These are phyloP conservation scores for Saccharomyces hybrid DNA, from an alignment of 1,139 yeast genomes.

Conservation along the genomic window DNA sequence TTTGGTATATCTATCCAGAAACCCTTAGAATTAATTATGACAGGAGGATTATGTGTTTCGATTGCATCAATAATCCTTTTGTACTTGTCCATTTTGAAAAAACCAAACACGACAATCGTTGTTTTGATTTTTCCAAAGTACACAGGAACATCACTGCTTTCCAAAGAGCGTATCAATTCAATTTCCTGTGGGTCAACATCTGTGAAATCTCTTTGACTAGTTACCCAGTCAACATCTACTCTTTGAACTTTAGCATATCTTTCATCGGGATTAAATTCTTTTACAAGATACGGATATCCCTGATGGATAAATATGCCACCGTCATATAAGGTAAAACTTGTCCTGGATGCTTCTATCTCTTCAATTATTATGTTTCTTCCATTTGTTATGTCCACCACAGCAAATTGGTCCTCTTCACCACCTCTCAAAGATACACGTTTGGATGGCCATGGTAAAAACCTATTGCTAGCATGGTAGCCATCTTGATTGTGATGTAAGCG, in stretches of 20 bases:
- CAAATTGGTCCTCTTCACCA: conserved; percentile 68
- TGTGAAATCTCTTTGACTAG: conserved; percentile 83
- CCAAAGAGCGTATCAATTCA: conserved; percentile 52
- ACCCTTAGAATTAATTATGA: conserved; percentile 61
- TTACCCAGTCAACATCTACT: conserved; percentile 89
- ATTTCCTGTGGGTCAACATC: conserved; percentile 83
- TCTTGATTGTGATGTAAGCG: conserved; percentile 41
- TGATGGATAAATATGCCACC: conserved; percentile 94
- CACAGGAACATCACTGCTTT: conserved; percentile 50
- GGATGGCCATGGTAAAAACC: conserved; percentile 75
- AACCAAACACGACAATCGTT: conserved; percentile 80
- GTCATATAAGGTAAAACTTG: conserved; percentile 85
- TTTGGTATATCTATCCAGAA: conserved; percentile 84
- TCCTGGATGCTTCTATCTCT: conserved; percentile 82
- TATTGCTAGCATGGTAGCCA: conserved; percentile 54
- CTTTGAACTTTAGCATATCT: conserved; percentile 74
- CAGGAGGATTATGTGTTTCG: conserved; percentile 86
- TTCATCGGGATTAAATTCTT: conserved; percentile 71
- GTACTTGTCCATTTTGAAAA: conserved; percentile 71
- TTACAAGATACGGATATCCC: conserved; percentile 79
- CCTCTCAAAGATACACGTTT: conserved; percentile 70
- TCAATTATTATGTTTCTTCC: conserved; percentile 71
- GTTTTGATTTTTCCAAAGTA: conserved; percentile 68
- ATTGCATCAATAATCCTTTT: conserved; percentile 82
- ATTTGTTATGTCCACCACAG: conserved; percentile 82